Conservation (phyloP, 805 yeast genomes). For the Babjeviella inositovora region DNA sequence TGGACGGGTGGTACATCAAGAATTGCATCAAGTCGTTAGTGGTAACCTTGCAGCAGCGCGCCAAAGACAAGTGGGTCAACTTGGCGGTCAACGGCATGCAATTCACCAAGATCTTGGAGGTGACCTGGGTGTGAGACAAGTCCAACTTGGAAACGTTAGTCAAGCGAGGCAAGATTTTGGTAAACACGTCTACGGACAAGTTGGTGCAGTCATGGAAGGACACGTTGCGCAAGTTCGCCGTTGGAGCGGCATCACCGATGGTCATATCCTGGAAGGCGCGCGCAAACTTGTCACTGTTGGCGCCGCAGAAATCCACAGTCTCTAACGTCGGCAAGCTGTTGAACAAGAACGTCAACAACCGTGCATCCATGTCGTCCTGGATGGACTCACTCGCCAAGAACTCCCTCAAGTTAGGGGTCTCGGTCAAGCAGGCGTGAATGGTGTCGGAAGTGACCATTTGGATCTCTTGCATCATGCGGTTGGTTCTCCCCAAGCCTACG, state of each 20-base stretch:
- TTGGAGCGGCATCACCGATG: conserved; percentile 8
- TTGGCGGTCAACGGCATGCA: conserved; percentile 36
- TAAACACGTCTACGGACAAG: conserved; percentile 39
- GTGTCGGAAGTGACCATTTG: conserved; percentile 78
- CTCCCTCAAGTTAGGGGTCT: conserved; percentile 58
- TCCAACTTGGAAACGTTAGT: conserved; percentile 51
- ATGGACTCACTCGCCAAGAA: conserved; percentile 77
- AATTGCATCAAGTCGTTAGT: conserved; percentile 60
- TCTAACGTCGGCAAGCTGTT: conserved; percentile 37
- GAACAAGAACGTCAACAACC: conserved; percentile 39
- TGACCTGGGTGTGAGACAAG: conserved; percentile 66
- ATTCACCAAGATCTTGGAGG: conserved; percentile 38
- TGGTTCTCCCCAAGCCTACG: conserved; percentile 80
- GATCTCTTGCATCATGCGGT: conserved; percentile 78
- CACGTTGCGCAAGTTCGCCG: conserved; percentile 21
- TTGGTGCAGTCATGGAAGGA: conserved; percentile 86
- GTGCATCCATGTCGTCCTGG: conserved; percentile 59
- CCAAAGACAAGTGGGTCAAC: conserved; percentile 60
- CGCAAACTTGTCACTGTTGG: conserved; percentile 49
- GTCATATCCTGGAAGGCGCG: conserved; percentile 31
- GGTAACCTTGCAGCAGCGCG: conserved; percentile 47
- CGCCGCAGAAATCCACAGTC: conserved; percentile 81
- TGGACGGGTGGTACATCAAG: conserved; percentile 57
- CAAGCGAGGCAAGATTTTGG: conserved; percentile 39
- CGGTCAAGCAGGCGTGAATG: conserved; percentile 39